Conservation (phyloP, 208 protist genomes). For the Trichomonas vaginalis region DNA sequence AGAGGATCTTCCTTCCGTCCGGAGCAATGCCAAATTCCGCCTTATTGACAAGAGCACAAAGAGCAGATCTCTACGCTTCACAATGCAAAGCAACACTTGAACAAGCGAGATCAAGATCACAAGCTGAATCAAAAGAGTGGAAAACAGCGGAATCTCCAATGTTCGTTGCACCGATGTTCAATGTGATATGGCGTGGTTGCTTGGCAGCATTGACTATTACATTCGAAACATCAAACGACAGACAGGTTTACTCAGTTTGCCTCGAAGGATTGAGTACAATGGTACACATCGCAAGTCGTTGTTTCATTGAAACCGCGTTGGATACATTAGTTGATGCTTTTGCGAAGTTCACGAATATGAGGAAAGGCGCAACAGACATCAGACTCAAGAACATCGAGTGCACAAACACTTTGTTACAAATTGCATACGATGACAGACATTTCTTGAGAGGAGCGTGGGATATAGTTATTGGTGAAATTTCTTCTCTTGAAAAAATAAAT, state of each 20-base stretch:
- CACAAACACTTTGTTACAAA: neutral
- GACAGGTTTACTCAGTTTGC: neutral
- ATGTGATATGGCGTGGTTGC: neutral
- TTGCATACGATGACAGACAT: neutral
- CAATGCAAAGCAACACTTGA: neutral
- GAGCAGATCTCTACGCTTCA: neutral
- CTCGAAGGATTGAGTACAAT: neutral
- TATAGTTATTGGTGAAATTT: neutral
- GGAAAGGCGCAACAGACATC: neutral
- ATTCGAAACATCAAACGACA: neutral
- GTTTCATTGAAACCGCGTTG: neutral
- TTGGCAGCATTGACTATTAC: neutral
- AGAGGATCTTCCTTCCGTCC: neutral
- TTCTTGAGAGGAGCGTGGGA: neutral
- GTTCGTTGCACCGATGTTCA: neutral
- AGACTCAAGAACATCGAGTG: neutral
- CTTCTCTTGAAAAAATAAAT: neutral
- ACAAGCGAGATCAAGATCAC: neutral
- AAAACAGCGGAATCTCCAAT: neutral
- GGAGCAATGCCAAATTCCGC: neutral
- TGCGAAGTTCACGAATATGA: neutral
- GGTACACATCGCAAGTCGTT: neutral
- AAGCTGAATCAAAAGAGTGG: neutral
- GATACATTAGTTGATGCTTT: neutral
- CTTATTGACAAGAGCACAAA: neutral